These are phyloP conservation scores for Yarrowia hollandica DNA, from an alignment of 805 yeast species.

Conservation along the genomic window DNA sequence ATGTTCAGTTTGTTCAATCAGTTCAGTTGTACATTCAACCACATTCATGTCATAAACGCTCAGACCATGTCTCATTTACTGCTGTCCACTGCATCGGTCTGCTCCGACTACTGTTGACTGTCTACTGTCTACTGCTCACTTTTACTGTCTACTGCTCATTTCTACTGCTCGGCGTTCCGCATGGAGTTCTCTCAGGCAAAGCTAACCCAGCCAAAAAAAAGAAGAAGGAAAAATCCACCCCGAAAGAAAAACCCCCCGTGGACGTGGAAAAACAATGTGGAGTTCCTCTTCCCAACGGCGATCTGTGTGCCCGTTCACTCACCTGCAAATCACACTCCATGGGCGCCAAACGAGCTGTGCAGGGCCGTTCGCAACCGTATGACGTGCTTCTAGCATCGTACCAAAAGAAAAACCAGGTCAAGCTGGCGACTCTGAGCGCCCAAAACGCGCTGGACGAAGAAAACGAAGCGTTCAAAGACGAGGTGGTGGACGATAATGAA, in stretches of 20 bases:
- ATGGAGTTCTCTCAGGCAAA: too few relatives aligned
- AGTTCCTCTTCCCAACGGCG: slow-evolving; percentile 82
- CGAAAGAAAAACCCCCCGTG: slow-evolving; percentile 73
- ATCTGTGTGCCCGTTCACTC: slow-evolving; percentile 82
- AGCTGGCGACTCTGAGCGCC: slow-evolving; percentile 56
- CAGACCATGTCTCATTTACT: too few relatives aligned
- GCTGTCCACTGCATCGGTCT: too few relatives aligned
- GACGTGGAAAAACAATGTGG: slow-evolving; percentile 93
- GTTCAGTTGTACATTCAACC: too few relatives aligned
- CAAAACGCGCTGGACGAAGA: slow-evolving; percentile 41
- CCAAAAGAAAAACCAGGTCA: slow-evolving; percentile 84
- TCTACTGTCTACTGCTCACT: too few relatives aligned
- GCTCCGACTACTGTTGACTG: too few relatives aligned
- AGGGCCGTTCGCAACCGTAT: slow-evolving; percentile 83
- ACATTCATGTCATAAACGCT: too few relatives aligned
- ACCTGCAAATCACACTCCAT: slow-evolving; percentile 92
- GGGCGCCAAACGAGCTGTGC: slow-evolving; percentile 91
- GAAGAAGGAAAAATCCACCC: slow-evolving; percentile 36
- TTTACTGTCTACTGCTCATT: not conserved
- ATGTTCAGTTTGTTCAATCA: too few relatives aligned
- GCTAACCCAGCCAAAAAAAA: slow-evolving; percentile 34
- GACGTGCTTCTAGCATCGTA: slow-evolving; percentile 81
- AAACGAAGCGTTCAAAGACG: slow-evolving; percentile 38
- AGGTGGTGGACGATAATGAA: slow-evolving; percentile 70
- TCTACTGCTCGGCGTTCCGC: too few relatives aligned